Evolutionary conservation across 2,329 filamentous ascomycete genomes (phyloP).

Genomic region (Cladobotryum mycophilum): DNA sequence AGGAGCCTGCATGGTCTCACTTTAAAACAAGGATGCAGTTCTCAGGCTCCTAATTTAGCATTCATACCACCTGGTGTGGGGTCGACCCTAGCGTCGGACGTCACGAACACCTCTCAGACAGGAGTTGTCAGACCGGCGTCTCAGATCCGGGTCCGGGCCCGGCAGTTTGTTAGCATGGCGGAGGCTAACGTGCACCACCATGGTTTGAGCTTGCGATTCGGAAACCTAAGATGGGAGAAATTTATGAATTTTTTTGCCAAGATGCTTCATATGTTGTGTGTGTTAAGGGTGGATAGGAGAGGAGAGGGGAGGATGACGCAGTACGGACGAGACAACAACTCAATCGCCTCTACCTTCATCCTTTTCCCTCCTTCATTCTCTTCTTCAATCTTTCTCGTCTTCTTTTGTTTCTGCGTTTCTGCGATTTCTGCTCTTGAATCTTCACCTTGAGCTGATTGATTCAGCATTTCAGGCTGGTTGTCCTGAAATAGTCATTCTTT

Average conservation of each 20-base stretch:
- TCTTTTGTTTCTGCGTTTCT: not conserved
- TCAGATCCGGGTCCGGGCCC: conserved; percentile 15
- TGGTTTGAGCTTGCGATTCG: conserved; percentile 9
- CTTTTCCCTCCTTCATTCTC: not conserved
- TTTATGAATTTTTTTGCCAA: not conserved
- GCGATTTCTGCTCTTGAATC: not conserved
- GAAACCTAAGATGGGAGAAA: conserved; percentile 1
- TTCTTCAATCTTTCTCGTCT: not conserved
- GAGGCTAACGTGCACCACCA: conserved; percentile 7
- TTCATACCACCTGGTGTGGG: too few relatives aligned
- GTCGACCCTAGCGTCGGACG: too few relatives aligned
- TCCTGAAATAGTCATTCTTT: too few relatives aligned
- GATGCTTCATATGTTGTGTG: not conserved
- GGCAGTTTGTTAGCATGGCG: not conserved
- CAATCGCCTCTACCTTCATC: not conserved
- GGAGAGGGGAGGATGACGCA: not conserved
- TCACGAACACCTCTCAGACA: conserved; percentile 17
- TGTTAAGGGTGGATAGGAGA: not conserved
- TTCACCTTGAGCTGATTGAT: too few relatives aligned
- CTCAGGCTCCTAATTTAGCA: too few relatives aligned
- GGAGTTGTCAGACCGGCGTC: conserved; percentile 23
- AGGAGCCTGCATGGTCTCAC: too few relatives aligned
- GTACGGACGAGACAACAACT: too few relatives aligned
- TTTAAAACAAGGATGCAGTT: too few relatives aligned
- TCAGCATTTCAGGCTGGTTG: too few relatives aligned